phyloP scores from a whole-genome alignment of 345 rosid species.

The Microcos paniculata region DNA sequence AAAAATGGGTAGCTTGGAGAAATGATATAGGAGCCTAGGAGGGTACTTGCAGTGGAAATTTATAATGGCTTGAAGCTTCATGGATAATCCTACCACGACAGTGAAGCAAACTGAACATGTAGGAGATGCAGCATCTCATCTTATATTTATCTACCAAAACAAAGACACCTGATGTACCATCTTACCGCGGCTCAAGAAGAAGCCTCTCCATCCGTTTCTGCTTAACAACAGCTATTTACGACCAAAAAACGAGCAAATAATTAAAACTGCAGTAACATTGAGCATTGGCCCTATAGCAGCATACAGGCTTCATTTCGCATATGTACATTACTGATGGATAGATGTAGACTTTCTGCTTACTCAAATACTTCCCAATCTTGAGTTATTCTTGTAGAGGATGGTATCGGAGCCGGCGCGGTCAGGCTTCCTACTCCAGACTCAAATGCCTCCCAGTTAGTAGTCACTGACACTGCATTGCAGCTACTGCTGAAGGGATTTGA shows the following conservation, averaged over 20 bases:
- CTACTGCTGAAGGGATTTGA: constrained; percentile 17
- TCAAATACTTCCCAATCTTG: constrained; percentile 50
- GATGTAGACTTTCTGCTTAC: not conserved
- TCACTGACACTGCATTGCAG: constrained; percentile 26
- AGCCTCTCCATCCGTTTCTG: not conserved
- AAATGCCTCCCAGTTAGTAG: constrained; percentile 34
- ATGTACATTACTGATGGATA: not conserved
- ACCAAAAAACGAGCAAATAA: not conserved
- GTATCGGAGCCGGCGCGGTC: constrained; percentile 24
- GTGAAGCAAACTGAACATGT: not conserved
- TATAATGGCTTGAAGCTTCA: too few species aligned
- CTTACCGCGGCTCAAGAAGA: not conserved
- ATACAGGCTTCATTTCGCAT: not conserved
- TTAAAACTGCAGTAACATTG: not conserved
- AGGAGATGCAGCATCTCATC: not conserved
- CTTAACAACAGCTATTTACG: not conserved
- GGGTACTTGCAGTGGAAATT: too few species aligned
- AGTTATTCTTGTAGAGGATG: constrained; percentile 38
- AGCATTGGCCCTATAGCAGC: not conserved
- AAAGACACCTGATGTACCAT: not conserved
- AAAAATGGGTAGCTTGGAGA: not conserved
- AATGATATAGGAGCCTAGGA: too few species aligned
- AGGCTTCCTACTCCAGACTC: constrained; percentile 37
- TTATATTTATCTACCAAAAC: not conserved
- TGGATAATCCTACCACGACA: not conserved